A percentile compares a stretch with the other conserved stretches of the same genome.
Conservation (phyloP, 2,329 filamentous ascomycete genomes). For the Penicillium olsonii region DNA sequence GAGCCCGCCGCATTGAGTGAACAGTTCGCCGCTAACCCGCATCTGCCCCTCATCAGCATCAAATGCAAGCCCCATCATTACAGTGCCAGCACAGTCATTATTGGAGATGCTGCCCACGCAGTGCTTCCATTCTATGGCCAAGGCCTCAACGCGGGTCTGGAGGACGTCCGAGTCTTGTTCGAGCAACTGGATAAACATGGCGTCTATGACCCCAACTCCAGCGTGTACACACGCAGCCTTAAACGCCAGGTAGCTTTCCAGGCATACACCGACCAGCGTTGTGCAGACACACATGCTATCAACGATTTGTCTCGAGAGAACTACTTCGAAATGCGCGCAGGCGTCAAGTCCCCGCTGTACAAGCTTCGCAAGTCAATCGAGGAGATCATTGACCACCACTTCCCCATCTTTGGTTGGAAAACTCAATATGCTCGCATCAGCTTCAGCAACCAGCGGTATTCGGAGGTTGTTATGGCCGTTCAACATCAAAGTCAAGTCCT, state of each 20-base stretch:
- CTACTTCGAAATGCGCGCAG: slow-evolving; percentile 89
- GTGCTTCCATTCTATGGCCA: slow-evolving; percentile 99
- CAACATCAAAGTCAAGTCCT: slow-evolving; percentile 68
- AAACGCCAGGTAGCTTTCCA: slow-evolving; percentile 57
- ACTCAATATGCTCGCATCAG: slow-evolving; percentile 92
- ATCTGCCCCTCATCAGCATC: slow-evolving; percentile 88
- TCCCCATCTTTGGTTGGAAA: slow-evolving; percentile 80
- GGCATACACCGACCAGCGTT: slow-evolving; percentile 73
- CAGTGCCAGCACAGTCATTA: slow-evolving; percentile 72
- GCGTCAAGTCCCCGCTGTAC: slow-evolving; percentile 77
- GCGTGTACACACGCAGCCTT: slow-evolving; percentile 48
- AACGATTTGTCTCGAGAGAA: slow-evolving; percentile 90
- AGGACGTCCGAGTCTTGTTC: slow-evolving; percentile 90
- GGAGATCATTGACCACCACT: slow-evolving; percentile 73
- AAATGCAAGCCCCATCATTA: slow-evolving; percentile 91
- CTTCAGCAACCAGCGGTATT: slow-evolving; percentile 91
- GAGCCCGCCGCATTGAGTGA: slow-evolving; percentile 65
- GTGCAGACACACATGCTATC: slow-evolving; percentile 81
- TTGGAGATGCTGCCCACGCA: slow-evolving; percentile 93
- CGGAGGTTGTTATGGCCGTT: slow-evolving; percentile 72
- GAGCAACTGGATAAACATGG: slow-evolving; percentile 72
- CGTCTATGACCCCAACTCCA: slow-evolving; percentile 34
- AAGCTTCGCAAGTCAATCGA: slow-evolving; percentile 81
- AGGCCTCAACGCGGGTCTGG: slow-evolving; percentile 94
- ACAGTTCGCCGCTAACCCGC: slow-evolving; percentile 80